Percentiles rank a stretch among this genome's conserved stretches.
These are phyloP conservation scores for Takashimella koratensis DNA, from an alignment of 1,284 basidiomycete genomes.

Conservation along the genomic window DNA sequence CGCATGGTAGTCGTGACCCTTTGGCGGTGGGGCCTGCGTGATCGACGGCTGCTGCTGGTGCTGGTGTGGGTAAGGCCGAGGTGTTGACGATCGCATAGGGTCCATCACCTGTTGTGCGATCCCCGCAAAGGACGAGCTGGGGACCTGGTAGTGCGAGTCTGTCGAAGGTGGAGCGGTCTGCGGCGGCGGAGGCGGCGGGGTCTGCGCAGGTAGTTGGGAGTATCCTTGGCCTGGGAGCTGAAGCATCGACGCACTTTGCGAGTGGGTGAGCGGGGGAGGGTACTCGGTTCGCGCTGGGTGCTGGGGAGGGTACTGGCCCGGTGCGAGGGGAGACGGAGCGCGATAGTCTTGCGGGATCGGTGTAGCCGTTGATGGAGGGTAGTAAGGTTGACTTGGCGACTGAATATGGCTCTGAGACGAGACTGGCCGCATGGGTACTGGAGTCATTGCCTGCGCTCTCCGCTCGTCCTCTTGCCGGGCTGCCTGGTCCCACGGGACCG, in stretches of 20 bases:
- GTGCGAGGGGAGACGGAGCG: slow-evolving; percentile 19
- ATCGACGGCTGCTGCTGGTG: neutral
- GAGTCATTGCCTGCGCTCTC: slow-evolving; percentile 14
- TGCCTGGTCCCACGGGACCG: slow-evolving; percentile 16
- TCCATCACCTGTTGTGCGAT: slow-evolving; percentile 11
- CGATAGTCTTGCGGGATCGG: slow-evolving; percentile 8
- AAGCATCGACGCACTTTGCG: neutral
- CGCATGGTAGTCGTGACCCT: neutral
- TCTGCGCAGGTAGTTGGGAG: slow-evolving; percentile 11
- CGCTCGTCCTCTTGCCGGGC: slow-evolving; percentile 13
- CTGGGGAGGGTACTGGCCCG: neutral
- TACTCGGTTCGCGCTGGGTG: slow-evolving; percentile 6
- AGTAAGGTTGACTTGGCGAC: slow-evolving; percentile 1
- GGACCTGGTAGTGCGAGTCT: slow-evolving; percentile 21
- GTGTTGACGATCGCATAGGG: neutral
- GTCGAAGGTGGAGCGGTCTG: slow-evolving; percentile 26
- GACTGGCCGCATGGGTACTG: slow-evolving; percentile 17
- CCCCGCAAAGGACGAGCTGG: slow-evolving; percentile 23
- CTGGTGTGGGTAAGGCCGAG: neutral
- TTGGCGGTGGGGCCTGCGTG: neutral
- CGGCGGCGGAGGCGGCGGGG: slow-evolving; percentile 22
- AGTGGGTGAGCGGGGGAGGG: slow-evolving; percentile 1
- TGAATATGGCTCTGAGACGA: slow-evolving; percentile 12
- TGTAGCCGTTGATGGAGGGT: neutral
- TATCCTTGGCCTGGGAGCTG: slow-evolving; percentile 4